These are phyloP conservation scores for Capsicum baccatum DNA, from an alignment of 257 asterid genomes.

Conservation along the genomic window DNA sequence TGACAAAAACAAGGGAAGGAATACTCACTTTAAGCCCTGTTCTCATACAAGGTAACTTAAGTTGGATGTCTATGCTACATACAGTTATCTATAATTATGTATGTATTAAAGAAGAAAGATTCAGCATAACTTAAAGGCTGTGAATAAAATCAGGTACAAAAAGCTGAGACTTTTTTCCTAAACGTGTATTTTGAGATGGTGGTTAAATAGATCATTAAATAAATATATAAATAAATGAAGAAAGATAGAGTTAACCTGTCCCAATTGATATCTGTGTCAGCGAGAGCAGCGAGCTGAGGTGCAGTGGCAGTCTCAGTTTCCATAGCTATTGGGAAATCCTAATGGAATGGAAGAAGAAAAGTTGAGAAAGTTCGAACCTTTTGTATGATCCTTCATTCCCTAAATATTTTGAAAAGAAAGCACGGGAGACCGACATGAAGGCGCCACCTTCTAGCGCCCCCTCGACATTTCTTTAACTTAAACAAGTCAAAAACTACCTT, in stretches of 20 bases:
- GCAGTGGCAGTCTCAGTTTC: conserved; percentile 55
- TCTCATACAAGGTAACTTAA: background rate
- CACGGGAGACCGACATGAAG: background rate
- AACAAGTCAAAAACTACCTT: too few relatives aligned
- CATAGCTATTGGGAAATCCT: conserved; percentile 31
- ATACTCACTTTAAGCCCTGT: background rate
- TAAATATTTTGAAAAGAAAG: background rate
- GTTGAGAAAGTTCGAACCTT: conserved; percentile 9
- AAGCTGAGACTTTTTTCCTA: background rate
- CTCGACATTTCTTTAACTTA: too few relatives aligned
- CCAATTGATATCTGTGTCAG: conserved; percentile 93
- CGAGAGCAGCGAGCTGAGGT: conserved; percentile 62
- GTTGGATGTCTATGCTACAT: background rate
- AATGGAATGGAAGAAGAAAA: background rate
- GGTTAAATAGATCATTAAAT: too few relatives aligned
- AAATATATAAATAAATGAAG: too few relatives aligned
- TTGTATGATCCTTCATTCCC: conserved; percentile 1
- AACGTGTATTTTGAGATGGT: background rate
- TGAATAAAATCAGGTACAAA: too few relatives aligned
- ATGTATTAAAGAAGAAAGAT: background rate
- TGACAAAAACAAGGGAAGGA: background rate
- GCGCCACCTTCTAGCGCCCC: background rate
- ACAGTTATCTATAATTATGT: background rate
- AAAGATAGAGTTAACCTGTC: conserved; percentile 54
- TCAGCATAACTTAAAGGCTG: background rate